Conservation (phyloP, 805 yeast genomes). For the Kodamaea restingae region DNA sequence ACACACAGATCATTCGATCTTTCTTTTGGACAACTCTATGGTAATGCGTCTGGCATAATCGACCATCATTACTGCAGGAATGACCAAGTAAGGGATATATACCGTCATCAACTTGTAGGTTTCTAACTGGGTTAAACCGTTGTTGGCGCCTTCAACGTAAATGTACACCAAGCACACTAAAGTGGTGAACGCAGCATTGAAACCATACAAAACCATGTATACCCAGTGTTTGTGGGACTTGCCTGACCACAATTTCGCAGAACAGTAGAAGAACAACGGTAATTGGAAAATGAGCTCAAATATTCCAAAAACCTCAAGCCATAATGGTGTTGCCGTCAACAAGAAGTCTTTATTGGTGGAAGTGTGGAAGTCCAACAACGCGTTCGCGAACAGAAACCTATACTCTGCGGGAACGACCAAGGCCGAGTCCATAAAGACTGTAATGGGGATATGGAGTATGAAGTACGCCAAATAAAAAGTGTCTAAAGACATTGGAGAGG, state of each 20-base stretch:
- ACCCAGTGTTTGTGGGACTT: slow-evolving; percentile 10
- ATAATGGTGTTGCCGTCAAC: slow-evolving; percentile 52
- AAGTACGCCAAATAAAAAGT: slow-evolving; percentile 49
- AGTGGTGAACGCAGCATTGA: slow-evolving; percentile 81
- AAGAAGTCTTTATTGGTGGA: slow-evolving; percentile 67
- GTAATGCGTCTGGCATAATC: slow-evolving; percentile 35
- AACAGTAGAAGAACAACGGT: slow-evolving; percentile 58
- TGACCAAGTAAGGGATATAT: slow-evolving; percentile 67
- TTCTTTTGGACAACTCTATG: slow-evolving; percentile 2
- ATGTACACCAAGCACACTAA: slow-evolving; percentile 63
- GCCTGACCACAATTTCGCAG: slow-evolving; percentile 17
- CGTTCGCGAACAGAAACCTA: slow-evolving; percentile 45
- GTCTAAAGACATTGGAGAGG: slow-evolving; percentile 21
- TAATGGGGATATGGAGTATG: slow-evolving; percentile 68
- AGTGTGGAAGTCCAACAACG: slow-evolving; percentile 57
- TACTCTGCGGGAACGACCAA: slow-evolving; percentile 57
- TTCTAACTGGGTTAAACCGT: slow-evolving; percentile 38
- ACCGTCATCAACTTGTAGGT: slow-evolving; percentile 43
- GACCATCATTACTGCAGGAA: slow-evolving; percentile 55
- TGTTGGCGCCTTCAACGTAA: slow-evolving; percentile 24
- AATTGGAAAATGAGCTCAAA: slow-evolving; percentile 73
- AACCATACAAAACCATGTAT: slow-evolving; percentile 62
- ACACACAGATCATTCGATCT: no score
- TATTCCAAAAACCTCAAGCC: slow-evolving; percentile 71
- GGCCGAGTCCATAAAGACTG: slow-evolving; percentile 70